phyloP scores from a whole-genome alignment of 169 alveolate species.

The Plasmodium gallinaceum region DNA sequence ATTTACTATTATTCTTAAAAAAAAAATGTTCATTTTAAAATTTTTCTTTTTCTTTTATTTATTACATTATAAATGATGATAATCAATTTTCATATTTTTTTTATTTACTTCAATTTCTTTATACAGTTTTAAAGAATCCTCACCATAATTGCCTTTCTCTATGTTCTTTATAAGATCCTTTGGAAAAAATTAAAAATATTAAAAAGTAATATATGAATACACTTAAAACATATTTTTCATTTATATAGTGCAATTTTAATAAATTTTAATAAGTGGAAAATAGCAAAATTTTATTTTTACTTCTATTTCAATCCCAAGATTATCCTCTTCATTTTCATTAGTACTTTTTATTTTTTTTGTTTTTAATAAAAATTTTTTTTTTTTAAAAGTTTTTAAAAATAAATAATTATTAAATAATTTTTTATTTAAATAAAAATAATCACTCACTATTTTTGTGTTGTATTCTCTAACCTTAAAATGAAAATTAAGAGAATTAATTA shows the following conservation, averaged over 20 bases:
- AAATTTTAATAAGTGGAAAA: neutral
- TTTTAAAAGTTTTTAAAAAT: constrained; percentile 6
- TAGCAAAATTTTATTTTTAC: constrained; percentile 7
- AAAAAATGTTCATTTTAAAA: neutral
- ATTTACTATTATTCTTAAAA: constrained; percentile 4
- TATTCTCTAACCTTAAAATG: neutral
- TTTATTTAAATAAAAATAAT: neutral
- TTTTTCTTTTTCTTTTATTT: neutral
- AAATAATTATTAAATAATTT: neutral
- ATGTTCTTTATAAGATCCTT: constrained; percentile 59
- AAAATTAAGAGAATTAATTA: neutral
- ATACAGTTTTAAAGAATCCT: constrained; percentile 42
- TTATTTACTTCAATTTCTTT: constrained; percentile 51
- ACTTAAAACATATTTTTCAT: neutral
- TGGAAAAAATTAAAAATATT: neutral
- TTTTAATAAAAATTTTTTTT: neutral
- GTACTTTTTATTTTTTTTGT: constrained; percentile 19
- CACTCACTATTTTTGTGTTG: constrained; percentile 8
- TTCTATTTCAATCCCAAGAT: constrained; percentile 40
- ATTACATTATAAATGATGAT: neutral
- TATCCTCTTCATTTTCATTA: constrained; percentile 12
- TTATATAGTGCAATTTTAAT: too few relatives aligned
- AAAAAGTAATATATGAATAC: neutral
- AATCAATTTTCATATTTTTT: neutral
- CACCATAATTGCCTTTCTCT: constrained; percentile 59